Conservation (phyloP, 495 filamentous ascomycete species). For the Parmelia sp. region DNA sequence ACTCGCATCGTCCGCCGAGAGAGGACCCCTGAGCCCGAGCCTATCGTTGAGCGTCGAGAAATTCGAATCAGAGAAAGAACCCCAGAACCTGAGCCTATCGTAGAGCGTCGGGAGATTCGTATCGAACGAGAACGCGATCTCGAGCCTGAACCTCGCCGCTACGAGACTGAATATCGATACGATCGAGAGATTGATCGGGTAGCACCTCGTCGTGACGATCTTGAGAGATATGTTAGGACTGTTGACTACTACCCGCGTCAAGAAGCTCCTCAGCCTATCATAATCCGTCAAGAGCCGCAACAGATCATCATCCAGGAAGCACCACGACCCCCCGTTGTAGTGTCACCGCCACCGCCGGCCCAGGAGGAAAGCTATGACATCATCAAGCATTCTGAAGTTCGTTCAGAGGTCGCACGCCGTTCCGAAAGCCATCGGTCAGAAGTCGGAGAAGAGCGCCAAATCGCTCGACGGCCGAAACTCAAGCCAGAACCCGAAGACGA, state of each 20-base stretch:
- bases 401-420: conserved; percentile 3
- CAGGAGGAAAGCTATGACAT: conserved; percentile 64
- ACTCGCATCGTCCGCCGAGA: conserved; percentile 28
- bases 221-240: conserved; percentile 59
- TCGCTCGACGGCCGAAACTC: conserved; percentile 32
- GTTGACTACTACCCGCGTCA: conserved; percentile 60
- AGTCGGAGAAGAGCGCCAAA: conserved; percentile 38
- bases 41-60: conserved; percentile 32
- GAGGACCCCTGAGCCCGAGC: conserved; percentile 48
- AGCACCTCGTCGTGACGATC: conserved; percentile 34
- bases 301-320: conserved; percentile 70
- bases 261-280: conserved; percentile 51
- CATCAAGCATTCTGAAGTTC: conserved; percentile 55
- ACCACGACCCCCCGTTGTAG: conserved; percentile 60
- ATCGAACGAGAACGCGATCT: conserved; percentile 32
- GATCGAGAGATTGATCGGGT: conserved; percentile 50
- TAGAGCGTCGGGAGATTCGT: conserved; percentile 37
- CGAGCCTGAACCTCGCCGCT: conserved; percentile 46
- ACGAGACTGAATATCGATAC: conserved; percentile 37
- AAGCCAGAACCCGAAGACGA: conserved; percentile 28
- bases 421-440: conserved; percentile 9
- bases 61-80: conserved; percentile 36
- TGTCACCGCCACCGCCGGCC: conserved; percentile 38
- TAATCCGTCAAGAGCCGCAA: conserved; percentile 65
- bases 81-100: conserved; percentile 46